These are phyloP conservation scores for Diutina siamensis DNA, from an alignment of 1,139 yeast species.

Conservation along the genomic window DNA sequence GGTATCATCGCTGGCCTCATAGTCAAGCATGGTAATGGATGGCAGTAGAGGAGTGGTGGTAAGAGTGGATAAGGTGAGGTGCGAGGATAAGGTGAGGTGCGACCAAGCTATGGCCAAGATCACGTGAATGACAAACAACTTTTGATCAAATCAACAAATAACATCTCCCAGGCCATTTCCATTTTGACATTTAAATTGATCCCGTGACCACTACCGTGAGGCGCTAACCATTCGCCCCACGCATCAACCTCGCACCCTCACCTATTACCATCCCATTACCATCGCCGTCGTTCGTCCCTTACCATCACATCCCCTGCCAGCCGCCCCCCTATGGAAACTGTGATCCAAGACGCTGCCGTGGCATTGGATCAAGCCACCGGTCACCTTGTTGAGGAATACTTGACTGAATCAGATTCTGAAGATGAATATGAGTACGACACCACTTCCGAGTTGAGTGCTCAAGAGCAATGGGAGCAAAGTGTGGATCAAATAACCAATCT, in stretches of 20 bases:
- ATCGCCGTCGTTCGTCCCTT: too few species aligned
- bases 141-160: too few species aligned
- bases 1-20: slow-evolving; percentile 10
- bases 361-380: neutral
- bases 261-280: too few species aligned
- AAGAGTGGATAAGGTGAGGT: neutral
- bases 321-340: slow-evolving; percentile 5
- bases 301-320: too few species aligned
- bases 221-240: too few species aligned
- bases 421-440: slow-evolving; percentile 1
- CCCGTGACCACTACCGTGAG: too few species aligned
- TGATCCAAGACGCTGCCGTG: neutral
- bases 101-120: neutral
- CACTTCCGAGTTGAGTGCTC: slow-evolving; percentile 1
- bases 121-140: too few species aligned
- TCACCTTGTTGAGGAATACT: neutral
- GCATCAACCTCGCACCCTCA: too few species aligned
- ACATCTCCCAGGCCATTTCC: too few species aligned
- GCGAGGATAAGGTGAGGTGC: neutral
- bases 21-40: slow-evolving; percentile 10
- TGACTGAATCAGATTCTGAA: neutral
- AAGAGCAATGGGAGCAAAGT: slow-evolving; percentile 4
- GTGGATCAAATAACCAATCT: neutral
- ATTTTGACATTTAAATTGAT: too few species aligned
- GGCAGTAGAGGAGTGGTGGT: neutral